A percentile compares a stretch with the other conserved stretches of the same genome.
Evolutionary conservation across 352 stramenopile genomes (phyloP).

Genomic region (Albugo laibachii): DNA sequence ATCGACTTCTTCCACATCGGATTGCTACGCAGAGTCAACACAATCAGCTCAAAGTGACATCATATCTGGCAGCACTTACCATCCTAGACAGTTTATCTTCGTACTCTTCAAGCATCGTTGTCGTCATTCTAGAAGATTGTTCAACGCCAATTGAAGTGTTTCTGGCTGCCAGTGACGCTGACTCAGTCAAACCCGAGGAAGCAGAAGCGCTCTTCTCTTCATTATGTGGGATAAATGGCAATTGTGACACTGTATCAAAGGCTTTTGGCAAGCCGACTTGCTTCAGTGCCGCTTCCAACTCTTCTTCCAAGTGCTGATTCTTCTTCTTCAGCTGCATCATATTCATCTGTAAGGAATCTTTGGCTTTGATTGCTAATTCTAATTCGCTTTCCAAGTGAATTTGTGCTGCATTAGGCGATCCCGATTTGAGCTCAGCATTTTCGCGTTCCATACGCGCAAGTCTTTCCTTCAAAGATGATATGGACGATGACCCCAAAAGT

Average conservation of each 20-base stretch:
- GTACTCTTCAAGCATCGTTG: too few relatives aligned
- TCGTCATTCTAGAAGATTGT: too few relatives aligned
- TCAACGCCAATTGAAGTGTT: neutral
- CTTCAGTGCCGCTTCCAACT: slow-evolving; percentile 11
- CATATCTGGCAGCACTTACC: too few relatives aligned
- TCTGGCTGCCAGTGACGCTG: slow-evolving; percentile 3
- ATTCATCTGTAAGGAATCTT: slow-evolving; percentile 44
- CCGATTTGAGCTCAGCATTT: slow-evolving; percentile 39
- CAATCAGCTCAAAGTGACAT: too few relatives aligned
- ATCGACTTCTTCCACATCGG: slow-evolving; percentile 38
- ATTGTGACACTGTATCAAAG: too few relatives aligned
- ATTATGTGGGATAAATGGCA: neutral
- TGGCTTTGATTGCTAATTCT: slow-evolving; percentile 56
- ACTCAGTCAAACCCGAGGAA: neutral
- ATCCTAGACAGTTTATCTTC: too few relatives aligned
- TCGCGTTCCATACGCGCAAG: slow-evolving; percentile 56
- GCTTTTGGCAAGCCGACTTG: too few relatives aligned
- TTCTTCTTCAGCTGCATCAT: slow-evolving; percentile 56
- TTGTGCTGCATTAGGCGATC: slow-evolving; percentile 22
- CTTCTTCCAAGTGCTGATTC: slow-evolving; percentile 48
- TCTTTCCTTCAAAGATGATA: slow-evolving; percentile 27
- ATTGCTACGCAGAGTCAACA: slow-evolving; percentile 11
- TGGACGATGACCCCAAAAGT: slow-evolving; percentile 5
- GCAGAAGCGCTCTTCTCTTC: neutral
- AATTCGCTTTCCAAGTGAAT: slow-evolving; percentile 40